phyloP scores from a whole-genome alignment of 2,329 filamentous ascomycete genomes.

The Trichoderma harzianum region DNA sequence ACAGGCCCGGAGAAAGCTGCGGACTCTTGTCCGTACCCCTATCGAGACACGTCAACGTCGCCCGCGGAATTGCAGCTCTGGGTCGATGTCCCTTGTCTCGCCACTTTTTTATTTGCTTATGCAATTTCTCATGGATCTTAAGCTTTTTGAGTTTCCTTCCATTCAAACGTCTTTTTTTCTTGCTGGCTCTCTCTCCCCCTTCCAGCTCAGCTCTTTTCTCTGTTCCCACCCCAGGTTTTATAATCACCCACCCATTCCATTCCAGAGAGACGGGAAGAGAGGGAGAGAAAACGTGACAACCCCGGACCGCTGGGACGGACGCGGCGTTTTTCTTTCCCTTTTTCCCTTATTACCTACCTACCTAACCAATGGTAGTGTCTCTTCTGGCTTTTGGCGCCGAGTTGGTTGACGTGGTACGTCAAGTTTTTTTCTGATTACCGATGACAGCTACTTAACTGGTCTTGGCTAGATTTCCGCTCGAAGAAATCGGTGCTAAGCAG shows the following conservation, averaged over 20 bases:
- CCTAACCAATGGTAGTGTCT: neutral
- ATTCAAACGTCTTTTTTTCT: neutral
- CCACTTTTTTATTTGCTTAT: neutral
- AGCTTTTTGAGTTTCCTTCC: neutral
- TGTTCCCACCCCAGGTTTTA: neutral
- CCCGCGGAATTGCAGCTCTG: neutral
- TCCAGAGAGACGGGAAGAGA: neutral
- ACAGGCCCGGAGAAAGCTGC: neutral
- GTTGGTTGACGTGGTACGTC: neutral
- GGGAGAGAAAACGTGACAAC: neutral
- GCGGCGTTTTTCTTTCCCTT: neutral
- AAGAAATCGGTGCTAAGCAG: neutral
- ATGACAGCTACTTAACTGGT: slow-evolving; percentile 5
- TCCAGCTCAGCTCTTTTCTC: neutral
- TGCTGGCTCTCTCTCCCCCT: neutral
- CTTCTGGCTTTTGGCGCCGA: neutral
- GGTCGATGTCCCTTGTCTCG: neutral
- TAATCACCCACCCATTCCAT: neutral
- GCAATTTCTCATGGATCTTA: neutral
- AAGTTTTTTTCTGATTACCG: neutral
- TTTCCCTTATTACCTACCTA: neutral
- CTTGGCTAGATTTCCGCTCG: neutral
- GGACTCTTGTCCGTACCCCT: neutral
- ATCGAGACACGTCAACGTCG: neutral
- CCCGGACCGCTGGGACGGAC: neutral